Evolutionary conservation across 106 monocot genomes (phyloP), one percentile per base, ranked within the genome.

Genomic region (Dioscorea dumetorum): DNA sequence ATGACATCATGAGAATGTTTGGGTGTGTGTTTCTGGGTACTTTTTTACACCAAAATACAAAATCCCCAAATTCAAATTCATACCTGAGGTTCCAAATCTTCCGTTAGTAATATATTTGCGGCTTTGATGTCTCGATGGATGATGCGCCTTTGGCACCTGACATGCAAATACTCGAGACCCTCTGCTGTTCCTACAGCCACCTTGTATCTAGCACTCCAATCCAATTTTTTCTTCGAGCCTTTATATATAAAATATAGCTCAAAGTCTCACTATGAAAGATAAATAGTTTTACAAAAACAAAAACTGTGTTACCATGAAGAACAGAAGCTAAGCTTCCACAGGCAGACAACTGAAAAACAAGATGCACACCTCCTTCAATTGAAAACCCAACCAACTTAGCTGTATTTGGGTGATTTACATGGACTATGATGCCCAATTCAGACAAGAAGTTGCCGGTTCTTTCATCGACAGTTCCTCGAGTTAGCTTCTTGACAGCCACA

Each of bases 111-210:
- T 48, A 94, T 81, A 75, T 94, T 90, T 3, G 87, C 74, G n/a
- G 94, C 72, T 70, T 94, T 94, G 66, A 94, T 87, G 49, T 94
- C 94, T 21, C 90, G 76, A 70, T 94, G 90, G 33, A 94, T 90
- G 35, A 90, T 87, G 8, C 90, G 77, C 28, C 78, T 72, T 10
- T 72, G 78, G 22, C 90, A 94, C 54, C 71, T 84, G 64, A 90
- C 87, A 57, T 94, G 94, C 24, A 94, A 84, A 61, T 94, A 94
- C 61, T 87, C 76, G 1, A 94, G 75, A 21, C 90, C 94, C 13
- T 69, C 64, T 0, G 90, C 90, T 17, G 70, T 74, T 24, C 90
- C 90, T 33, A 85, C 3, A 0, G 90, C 90, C 62, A 94, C 57
- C 50, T 72, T 90, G 72, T 76, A 83, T 53, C 90, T 80, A 2